Percentiles rank a stretch among this genome's conserved stretches.
Conservation (phyloP, 306 rosid genomes). For the Glycyrrhiza uralensis region DNA sequence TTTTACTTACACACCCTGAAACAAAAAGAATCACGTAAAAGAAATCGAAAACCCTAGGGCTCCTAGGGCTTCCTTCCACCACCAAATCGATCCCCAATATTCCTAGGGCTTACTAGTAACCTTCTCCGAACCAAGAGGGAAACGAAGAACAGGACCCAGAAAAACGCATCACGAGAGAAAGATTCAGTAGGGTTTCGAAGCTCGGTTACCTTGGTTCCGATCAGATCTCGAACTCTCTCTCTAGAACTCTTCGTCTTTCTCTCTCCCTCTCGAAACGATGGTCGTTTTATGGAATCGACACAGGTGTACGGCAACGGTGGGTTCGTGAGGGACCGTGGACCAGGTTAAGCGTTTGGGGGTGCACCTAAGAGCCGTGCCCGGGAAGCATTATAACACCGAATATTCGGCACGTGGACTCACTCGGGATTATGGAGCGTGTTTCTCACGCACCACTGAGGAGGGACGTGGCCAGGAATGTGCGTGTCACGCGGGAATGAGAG, state of each 20-base stretch:
- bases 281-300: conserved; percentile 55
- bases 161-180: neutral
- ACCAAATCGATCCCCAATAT: neutral
- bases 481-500: rapidly evolving
- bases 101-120: conserved; percentile 21
- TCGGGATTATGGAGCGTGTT: rapidly evolving
- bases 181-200: conserved; percentile 45
- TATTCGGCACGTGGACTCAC: conserved; percentile 36
- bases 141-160: neutral
- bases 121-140: neutral
- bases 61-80: conserved; percentile 27
- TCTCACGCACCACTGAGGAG: neutral
- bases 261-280: conserved; percentile 36
- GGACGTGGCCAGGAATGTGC: neutral
- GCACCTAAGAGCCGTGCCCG: conserved; percentile 50
- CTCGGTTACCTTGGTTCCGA: conserved; percentile 41
- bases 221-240: conserved; percentile 82
- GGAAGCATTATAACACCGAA: conserved; percentile 43
- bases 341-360: conserved; percentile 53
- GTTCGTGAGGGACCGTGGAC: conserved; percentile 45
- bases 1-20: conserved; percentile 14
- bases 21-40: neutral
- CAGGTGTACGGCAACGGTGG: conserved; percentile 69
- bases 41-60: conserved; percentile 28
- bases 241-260: conserved; percentile 36